Evolutionary conservation across 371 early-diverging fungal species (phyloP), one percentile per base, ranked within the genome.

Genomic region (Saksenaea oblongispora): DNA sequence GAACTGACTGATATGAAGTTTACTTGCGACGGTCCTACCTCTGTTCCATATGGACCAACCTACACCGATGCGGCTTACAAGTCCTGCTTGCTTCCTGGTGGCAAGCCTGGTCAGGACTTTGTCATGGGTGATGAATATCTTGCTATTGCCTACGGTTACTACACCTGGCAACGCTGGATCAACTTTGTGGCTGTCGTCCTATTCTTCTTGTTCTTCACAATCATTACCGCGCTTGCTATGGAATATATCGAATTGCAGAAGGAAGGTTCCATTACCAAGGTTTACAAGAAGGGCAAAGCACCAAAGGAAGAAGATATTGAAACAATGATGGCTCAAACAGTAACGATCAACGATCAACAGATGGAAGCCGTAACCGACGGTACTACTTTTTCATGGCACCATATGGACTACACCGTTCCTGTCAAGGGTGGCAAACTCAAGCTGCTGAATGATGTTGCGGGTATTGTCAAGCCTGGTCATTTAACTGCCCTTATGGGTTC

Each of bases 401-500:
- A 84, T 27, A 77, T 87, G 58, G 68, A 81, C 44, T 87, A 87
- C 65, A 78, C 79, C 5, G 87, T 87, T 1, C 85, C 86, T 26
- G 74, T 81, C 62, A 85, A 86, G 72, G 85, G 82, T 44, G 84
- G 82, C 53, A 62, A 72, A 7, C 74, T 73, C 26, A 76, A 84
- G 69, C 76, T 86, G 31, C 72, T 86, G 44, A 74, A 79, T 64
- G 81, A 83, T 39, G 71, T 89, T 58, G 72, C 72, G 58, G 81
- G 84, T 53, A 83, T 85, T 55, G 83, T 84, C 28, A 73, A 80
- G 51, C 87, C 87, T 54, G 74, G 86, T 22, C 76, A 88, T 65
- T 75, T 92, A 70, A 86, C 88, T 11, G 96, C 95, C 17, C 74
- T 95, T 17, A 90, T 95, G 90, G 95, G 95, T 36, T 84, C 91